Base-by-base conservation (phyloP, 1,284 basidiomycete species). In the Coriolopsis trogii region DNA sequence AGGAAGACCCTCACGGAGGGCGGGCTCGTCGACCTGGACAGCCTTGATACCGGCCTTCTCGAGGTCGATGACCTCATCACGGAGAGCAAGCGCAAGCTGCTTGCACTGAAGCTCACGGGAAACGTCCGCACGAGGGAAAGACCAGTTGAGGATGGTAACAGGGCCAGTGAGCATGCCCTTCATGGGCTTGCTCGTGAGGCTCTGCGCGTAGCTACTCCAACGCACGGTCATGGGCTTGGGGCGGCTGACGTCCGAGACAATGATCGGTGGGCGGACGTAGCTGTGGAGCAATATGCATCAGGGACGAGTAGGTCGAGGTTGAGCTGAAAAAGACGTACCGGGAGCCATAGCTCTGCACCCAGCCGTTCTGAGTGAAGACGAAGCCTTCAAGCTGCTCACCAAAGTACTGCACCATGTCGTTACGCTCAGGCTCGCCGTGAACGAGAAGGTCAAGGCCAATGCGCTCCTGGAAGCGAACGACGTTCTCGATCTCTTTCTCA, bases 321-420 rank as follows among this genome's bases (percentile, higher is more conserved):
- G 42, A 49, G 29, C 6, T 47, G 42, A 41, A 47, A 43, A 48
- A 18, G 6, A 72, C 80, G 63, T 53, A 88, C 83, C 89, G 89
- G 66, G 91, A 93, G 53, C 92, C 93, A 70, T 96, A 99, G 73
- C 93, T 97, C 80, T 99, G 97, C 33, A 99, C 97, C 97, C 97
- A 99, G 53, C 86, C 97, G 67, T 98, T 95, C 78, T 98, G 93
- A 55, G 95, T 98, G 77, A 97, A 98, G 74, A 92, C 93, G 71
- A 99, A 98, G 64, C 97, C 97, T 58, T 87, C 81, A 64, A 99
- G 82, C 69, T 89, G 92, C 78, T 99, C 97, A 68, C 97, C 97
- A 67, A 99, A 99, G 89, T 99, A 99, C 78, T 98, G 94, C 56
- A 98, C 93, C 95, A 98, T 98, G 83, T 98, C 95, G 75, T 98